These are phyloP conservation scores for Euphorbia schlechtendalii DNA, from an alignment of 441 rosid genomes.

Conservation along the genomic window DNA sequence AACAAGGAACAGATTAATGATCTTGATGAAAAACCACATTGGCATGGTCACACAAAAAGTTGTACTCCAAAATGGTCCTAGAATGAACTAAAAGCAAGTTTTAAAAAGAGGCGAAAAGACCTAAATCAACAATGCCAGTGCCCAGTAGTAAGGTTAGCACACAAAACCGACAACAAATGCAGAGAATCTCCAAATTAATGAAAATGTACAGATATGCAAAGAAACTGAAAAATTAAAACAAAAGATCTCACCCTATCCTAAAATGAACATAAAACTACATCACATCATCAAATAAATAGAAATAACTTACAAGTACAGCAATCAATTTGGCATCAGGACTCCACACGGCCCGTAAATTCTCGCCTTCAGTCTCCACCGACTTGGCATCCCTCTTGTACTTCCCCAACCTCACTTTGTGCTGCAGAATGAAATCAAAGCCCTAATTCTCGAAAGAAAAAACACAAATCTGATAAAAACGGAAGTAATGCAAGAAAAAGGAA, in stretches of 20 bases:
- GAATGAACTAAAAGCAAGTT: not conserved
- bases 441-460: not conserved
- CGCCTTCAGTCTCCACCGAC: conserved; percentile 76
- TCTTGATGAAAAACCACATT: not conserved
- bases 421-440: conserved; percentile 17
- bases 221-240: not conserved
- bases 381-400: conserved; percentile 73
- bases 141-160: not conserved
- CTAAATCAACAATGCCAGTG: not conserved
- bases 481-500: not conserved
- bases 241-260: not conserved
- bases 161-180: not conserved
- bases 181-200: not conserved
- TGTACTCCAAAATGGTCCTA: not conserved
- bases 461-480: not conserved
- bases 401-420: conserved; percentile 91
- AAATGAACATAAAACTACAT: not conserved
- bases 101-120: not conserved
- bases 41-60: not conserved
- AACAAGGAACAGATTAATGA: not conserved
- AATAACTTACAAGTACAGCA: conserved; percentile 65
- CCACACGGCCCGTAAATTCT: conserved; percentile 87
- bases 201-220: not conserved
- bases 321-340: conserved; percentile 83
- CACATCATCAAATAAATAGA: conserved; percentile 6